Conservation (phyloP, 2,329 filamentous ascomycete species). For the Nemania diffusa region DNA sequence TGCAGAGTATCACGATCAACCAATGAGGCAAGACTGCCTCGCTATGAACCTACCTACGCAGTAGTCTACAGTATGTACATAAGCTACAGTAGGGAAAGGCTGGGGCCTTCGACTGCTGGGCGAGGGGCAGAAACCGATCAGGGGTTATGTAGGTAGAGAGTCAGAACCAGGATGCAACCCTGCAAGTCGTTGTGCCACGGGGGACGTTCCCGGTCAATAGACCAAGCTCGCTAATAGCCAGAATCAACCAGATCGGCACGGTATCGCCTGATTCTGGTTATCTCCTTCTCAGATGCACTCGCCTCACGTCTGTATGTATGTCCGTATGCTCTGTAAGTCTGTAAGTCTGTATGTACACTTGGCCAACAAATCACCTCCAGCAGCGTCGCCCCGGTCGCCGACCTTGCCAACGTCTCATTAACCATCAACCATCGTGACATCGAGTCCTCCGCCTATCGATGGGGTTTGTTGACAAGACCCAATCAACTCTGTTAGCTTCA, state of each 20-base stretch:
- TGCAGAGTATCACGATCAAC: constrained; percentile 16
- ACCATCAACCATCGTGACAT: constrained; percentile 28
- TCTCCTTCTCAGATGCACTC: constrained; percentile 23
- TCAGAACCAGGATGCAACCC: constrained; percentile 26
- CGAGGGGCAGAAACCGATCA: constrained; percentile 13
- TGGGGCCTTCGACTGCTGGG: not conserved
- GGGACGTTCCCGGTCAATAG: constrained; percentile 39
- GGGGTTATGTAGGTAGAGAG: constrained; percentile 16
- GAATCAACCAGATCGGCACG: constrained; percentile 30
- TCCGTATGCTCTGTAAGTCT: too few relatives aligned
- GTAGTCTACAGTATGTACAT: too few relatives aligned
- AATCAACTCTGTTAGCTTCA: constrained; percentile 28
- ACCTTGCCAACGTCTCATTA: constrained; percentile 29
- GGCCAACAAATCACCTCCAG: constrained; percentile 31
- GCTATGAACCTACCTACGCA: too few relatives aligned
- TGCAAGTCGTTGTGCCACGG: constrained; percentile 34
- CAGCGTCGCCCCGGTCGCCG: constrained; percentile 30
- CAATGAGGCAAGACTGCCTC: constrained; percentile 15
- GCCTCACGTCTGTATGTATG: constrained; percentile 22
- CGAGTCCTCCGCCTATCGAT: constrained; percentile 22
- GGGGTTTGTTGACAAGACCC: constrained; percentile 26
- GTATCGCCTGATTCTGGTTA: constrained; percentile 30
- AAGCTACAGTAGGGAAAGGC: not conserved
- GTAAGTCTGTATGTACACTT: constrained; percentile 4
- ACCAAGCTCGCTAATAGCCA: constrained; percentile 33